Conservation (phyloP, 2,329 filamentous ascomycete genomes). For the Curvularia hawaiiensis region DNA sequence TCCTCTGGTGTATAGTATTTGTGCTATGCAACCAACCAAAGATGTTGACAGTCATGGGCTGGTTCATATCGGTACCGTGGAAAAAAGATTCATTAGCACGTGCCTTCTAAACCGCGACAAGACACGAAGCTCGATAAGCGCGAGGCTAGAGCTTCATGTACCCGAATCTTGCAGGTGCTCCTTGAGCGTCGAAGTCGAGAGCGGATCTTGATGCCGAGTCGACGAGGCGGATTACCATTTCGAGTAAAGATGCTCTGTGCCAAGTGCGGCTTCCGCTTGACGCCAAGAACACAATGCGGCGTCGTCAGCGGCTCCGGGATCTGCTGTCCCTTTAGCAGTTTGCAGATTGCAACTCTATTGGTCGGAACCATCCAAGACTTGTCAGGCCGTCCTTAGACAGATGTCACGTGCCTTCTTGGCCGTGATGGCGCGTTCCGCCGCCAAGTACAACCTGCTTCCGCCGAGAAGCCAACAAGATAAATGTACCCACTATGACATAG, state of each 20-base stretch:
- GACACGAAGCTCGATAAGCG: background rate
- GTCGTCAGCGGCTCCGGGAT: constrained; percentile 11
- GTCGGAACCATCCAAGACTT: background rate
- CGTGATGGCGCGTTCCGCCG: constrained; percentile 17
- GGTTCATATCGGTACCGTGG: background rate
- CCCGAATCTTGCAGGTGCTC: background rate
- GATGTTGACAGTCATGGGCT: background rate
- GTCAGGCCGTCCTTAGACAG: constrained; percentile 6
- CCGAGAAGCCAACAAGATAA: constrained; percentile 24
- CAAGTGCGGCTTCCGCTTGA: constrained; percentile 19
- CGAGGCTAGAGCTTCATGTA: background rate
- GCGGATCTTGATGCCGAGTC: constrained; percentile 14
- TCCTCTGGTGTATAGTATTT: background rate
- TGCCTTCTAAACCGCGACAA: background rate
- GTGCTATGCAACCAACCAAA: background rate
- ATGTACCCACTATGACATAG: constrained; percentile 38
- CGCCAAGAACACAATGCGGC: constrained; percentile 14
- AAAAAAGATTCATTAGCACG: background rate
- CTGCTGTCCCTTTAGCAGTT: background rate
- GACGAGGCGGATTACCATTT: constrained; percentile 13
- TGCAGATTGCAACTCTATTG: constrained; percentile 8
- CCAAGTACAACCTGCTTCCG: constrained; percentile 26
- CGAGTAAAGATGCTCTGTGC: constrained; percentile 13
- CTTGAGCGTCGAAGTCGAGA: background rate
- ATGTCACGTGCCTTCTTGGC: constrained; percentile 20